Percentiles rank a stretch among this genome's conserved stretches.
These are phyloP conservation scores for Trypanosoma lewisi DNA, from an alignment of 208 protist species.

Conservation along the genomic window DNA sequence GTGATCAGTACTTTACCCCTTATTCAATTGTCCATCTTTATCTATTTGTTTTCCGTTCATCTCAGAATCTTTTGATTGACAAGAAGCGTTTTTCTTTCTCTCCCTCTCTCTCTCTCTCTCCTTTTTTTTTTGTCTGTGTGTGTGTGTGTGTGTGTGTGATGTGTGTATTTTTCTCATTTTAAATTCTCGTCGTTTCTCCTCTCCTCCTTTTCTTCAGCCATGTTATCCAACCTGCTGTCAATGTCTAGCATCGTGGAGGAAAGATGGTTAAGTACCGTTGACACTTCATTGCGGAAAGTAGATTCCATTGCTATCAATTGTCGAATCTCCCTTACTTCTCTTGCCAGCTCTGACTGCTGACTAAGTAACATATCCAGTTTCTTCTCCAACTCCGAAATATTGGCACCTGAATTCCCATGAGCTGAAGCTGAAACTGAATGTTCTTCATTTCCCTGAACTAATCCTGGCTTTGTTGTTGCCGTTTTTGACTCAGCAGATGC, in stretches of 20 bases:
- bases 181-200: too few relatives aligned
- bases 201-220: slow-evolving; percentile 29
- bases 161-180: too few relatives aligned
- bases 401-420: not conserved
- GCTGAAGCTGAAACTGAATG: not conserved
- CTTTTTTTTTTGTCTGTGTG: slow-evolving; percentile 7
- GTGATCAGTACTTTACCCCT: too few relatives aligned
- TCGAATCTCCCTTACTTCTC: slow-evolving; percentile 47
- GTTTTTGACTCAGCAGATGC: not conserved
- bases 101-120: not conserved
- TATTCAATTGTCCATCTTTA: too few relatives aligned
- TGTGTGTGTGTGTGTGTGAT: too few relatives aligned
- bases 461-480: not conserved
- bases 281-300: slow-evolving; percentile 60
- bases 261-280: slow-evolving; percentile 69
- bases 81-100: too few relatives aligned
- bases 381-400: slow-evolving; percentile 27
- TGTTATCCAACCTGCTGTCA: slow-evolving; percentile 69
- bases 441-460: not conserved
- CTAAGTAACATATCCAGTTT: slow-evolving; percentile 44
- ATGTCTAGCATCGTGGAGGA: slow-evolving; percentile 67
- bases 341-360: slow-evolving; percentile 39
- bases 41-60: too few relatives aligned
- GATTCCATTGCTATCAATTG: slow-evolving; percentile 35
- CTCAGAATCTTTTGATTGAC: too few relatives aligned